Evolutionary conservation across 495 filamentous ascomycete species (phyloP), one percentile per base, ranked within the genome.

Genomic region (Penicillium chermesinum): DNA sequence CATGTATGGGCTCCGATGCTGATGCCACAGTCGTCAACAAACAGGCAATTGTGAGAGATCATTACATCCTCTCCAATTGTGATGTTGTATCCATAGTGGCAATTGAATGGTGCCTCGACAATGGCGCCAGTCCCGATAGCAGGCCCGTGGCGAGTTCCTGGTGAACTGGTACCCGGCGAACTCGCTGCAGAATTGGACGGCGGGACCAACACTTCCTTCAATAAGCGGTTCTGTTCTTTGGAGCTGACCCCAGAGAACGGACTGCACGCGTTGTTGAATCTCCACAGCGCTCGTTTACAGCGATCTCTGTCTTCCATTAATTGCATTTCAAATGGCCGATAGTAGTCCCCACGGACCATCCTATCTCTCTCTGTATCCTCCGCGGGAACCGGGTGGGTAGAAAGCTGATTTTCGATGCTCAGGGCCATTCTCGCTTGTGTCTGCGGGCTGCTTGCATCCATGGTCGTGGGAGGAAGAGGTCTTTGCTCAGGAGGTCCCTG

Each of bases 51-150:
- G 38, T 87, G 78, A 8, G 86, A 87, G 49, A 98, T 90, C 52
- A 84, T 79, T 6, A 93, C 88, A 58, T 93, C 83, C 55, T 91
- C 86, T 17, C 87, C 93, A 51, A 98, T 84, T 32, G 78, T 77
- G 54, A 97, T 86, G 57, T 98, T 96, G 60, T 95, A 96, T 2
- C 93, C 93, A 58, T 96, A 98, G 58, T 96, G 89, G 65, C 93
- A 97, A 30, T 75, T 84, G 63, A 98, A 97, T 10, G 93, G 91
- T 2, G 88, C 83, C 49, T 96, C 89, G 34, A 98, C 87, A 33
- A 82, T 76, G 7, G 87, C 85, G 41, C 87, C 81, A 34, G 84
- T 77, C 16, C 89, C 88, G 15, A 95, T 82, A 25, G 32, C 36
- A 27, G 33, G 33, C 8, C 19, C n/a, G 1, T 17, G 33, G 7